Percentiles rank a stretch among this genome's conserved stretches.
phyloP scores from a whole-genome alignment of 2,329 filamentous ascomycete genomes.

The Aspergillus costaricaensis region DNA sequence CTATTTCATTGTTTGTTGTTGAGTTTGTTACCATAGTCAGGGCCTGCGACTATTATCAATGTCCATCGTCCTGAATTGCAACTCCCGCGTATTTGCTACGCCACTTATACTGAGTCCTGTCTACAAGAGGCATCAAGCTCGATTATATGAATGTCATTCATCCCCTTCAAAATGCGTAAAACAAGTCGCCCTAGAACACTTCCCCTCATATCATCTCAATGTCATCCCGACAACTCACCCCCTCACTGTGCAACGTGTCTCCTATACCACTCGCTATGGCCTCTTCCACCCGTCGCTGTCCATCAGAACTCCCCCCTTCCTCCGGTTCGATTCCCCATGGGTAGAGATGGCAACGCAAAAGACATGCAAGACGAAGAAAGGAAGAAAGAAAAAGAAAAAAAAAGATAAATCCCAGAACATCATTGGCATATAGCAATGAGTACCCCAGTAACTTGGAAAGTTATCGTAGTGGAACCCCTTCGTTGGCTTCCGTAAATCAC shows the following conservation, averaged over 20 bases:
- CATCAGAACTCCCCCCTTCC: not conserved
- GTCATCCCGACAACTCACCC: not conserved
- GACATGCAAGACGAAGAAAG: conserved; percentile 15
- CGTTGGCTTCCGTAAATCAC: conserved; percentile 9
- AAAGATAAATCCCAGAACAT: conserved; percentile 16
- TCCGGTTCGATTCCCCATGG: not conserved
- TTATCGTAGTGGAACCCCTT: conserved; percentile 7
- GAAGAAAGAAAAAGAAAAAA: conserved; percentile 17
- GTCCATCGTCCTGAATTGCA: not conserved
- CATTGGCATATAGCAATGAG: conserved; percentile 3
- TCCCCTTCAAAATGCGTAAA: not conserved
- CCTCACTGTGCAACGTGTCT: not conserved
- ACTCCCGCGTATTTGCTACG: not conserved
- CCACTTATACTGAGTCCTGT: not conserved
- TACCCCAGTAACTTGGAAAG: conserved; percentile 6
- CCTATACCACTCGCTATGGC: not conserved
- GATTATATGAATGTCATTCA: conserved; percentile 1
- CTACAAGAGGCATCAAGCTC: not conserved
- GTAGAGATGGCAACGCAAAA: conserved; percentile 12
- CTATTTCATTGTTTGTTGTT: not conserved
- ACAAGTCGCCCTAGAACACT: not conserved
- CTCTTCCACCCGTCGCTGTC: not conserved
- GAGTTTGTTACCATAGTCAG: too few relatives aligned
- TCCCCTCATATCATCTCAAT: not conserved
- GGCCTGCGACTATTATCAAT: not conserved